These are phyloP conservation scores for Acacia melanoxylon DNA, from an alignment of 306 rosid genomes.

Conservation along the genomic window DNA sequence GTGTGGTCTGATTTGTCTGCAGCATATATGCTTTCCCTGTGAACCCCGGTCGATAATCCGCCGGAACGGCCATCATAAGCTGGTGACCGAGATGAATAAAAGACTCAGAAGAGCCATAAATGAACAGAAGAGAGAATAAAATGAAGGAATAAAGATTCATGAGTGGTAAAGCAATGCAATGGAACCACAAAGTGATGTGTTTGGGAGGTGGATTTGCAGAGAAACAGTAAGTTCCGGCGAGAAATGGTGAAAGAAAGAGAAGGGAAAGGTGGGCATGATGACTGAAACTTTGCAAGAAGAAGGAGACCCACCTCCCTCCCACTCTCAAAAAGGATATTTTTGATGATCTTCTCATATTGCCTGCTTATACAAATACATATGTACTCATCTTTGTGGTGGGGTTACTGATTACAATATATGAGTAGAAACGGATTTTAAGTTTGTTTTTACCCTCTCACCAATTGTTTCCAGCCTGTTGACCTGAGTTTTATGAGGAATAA, in stretches of 20 bases:
- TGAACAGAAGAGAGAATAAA: conserved; percentile 40
- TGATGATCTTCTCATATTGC: conserved; percentile 45
- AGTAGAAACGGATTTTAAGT: conserved; percentile 3
- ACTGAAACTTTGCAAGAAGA: conserved; percentile 36
- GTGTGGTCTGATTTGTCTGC: conserved; percentile 42
- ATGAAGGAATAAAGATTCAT: conserved; percentile 56
- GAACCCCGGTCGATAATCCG: conserved; percentile 50
- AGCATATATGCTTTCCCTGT: conserved; percentile 65
- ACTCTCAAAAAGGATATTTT: conserved; percentile 46
- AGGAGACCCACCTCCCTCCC: conserved; percentile 50
- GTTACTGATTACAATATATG: conserved; percentile 27
- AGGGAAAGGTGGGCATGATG: conserved; percentile 47
- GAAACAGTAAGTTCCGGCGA: conserved; percentile 38
- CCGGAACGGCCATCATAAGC: conserved; percentile 57
- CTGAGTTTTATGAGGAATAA: conserved; percentile 11
- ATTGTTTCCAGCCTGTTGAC: not conserved
- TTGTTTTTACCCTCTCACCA: not conserved
- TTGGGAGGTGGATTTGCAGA: conserved; percentile 40
- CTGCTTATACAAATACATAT: conserved; percentile 27
- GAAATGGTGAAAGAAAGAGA: conserved; percentile 40
- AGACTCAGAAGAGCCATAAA: conserved; percentile 46
- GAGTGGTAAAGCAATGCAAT: conserved; percentile 9
- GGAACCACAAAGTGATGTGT: conserved; percentile 15
- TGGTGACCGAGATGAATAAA: conserved; percentile 50
- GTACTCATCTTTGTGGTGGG: conserved; percentile 42